Conservation (phyloP, 352 stramenopile genomes). For the Phytophthora boehmeriae region DNA sequence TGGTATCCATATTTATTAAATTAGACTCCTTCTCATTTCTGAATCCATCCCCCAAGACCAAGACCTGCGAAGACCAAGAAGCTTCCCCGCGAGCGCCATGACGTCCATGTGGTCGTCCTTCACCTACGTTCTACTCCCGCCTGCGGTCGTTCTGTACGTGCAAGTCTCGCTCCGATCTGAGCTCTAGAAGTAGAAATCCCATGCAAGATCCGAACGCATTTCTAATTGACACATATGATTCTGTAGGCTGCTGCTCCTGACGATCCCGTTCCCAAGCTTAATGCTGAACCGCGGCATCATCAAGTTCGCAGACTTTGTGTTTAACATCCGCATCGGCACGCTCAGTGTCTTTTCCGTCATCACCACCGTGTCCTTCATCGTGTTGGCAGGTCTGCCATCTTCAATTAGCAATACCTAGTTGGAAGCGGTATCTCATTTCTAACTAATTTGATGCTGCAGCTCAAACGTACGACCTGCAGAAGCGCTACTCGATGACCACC, state of each 20-base stretch:
- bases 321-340: constrained; percentile 76
- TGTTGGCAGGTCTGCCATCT: constrained; percentile 38
- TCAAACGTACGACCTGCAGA: constrained; percentile 82
- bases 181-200: not conserved
- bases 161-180: not conserved
- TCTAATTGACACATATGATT: constrained; percentile 11
- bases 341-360: constrained; percentile 80
- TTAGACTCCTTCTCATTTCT: constrained; percentile 18
- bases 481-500: constrained; percentile 54
- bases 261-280: constrained; percentile 72
- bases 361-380: constrained; percentile 74
- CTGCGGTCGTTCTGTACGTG: constrained; percentile 79
- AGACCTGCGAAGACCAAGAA: too few relatives aligned
- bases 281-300: constrained; percentile 71
- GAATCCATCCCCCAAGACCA: too few relatives aligned
- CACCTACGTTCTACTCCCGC: constrained; percentile 79
- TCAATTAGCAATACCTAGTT: not conserved
- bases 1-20: constrained; percentile 20
- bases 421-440: not conserved
- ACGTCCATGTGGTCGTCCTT: constrained; percentile 78
- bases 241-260: constrained; percentile 71
- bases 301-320: constrained; percentile 74
- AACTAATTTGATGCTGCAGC: constrained; percentile 25
- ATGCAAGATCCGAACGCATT: not conserved
- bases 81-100: constrained; percentile 33